A percentile compares a stretch with the other conserved stretches of the same genome.
phyloP scores from a whole-genome alignment of 1,284 basidiomycete species.

The Boletus smithii region DNA sequence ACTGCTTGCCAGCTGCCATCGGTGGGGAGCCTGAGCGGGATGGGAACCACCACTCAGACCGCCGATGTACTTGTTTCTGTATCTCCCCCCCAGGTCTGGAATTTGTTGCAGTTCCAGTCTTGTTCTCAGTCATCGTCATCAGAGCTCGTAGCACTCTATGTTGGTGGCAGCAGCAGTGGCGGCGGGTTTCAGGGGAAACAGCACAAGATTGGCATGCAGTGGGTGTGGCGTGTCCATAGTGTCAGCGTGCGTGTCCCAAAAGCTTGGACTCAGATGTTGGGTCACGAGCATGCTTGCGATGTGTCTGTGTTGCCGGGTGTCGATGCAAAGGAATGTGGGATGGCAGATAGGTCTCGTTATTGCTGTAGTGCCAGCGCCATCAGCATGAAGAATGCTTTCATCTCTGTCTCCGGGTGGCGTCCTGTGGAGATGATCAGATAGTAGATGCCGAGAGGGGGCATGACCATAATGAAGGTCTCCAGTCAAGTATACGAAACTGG shows the following conservation, averaged over 20 bases:
- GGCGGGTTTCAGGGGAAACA: constrained; percentile 1
- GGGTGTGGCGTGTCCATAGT: neutral
- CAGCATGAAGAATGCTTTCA: neutral
- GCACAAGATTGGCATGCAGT: neutral
- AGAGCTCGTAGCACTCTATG: constrained; percentile 14
- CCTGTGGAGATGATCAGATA: no score
- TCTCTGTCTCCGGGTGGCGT: no score
- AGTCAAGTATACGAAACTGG: no score
- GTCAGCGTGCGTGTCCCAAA: neutral
- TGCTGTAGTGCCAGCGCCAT: neutral
- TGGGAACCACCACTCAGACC: constrained; percentile 1
- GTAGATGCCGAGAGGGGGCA: no score
- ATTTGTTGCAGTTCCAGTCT: constrained; percentile 7
- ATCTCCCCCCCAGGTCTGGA: no score
- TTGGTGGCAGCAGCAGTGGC: neutral
- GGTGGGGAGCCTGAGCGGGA: neutral
- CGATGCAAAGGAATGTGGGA: constrained; percentile 22
- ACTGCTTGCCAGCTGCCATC: neutral
- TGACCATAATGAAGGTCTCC: no score
- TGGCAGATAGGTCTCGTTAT: constrained; percentile 1
- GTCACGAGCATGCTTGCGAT: constrained; percentile 24
- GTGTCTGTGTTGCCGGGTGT: constrained; percentile 26
- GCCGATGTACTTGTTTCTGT: no score
- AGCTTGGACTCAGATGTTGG: neutral
- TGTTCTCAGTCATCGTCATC: neutral